phyloP scores from a whole-genome alignment of 345 rosid genomes.

The Pistacia atlantica region DNA sequence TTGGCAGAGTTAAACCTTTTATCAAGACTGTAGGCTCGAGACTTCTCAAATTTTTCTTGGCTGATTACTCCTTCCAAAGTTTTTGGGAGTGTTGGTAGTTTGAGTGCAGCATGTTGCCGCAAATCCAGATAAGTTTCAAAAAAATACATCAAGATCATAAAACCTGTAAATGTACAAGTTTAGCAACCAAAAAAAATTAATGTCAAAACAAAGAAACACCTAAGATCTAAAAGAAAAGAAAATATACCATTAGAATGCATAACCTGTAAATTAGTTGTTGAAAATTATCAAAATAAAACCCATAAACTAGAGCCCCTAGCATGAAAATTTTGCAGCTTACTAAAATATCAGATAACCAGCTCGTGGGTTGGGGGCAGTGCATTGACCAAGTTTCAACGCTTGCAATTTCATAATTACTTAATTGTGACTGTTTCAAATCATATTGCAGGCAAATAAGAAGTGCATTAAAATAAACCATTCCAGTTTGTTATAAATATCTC shows the following conservation, averaged over 20 bases:
- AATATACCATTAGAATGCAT: not conserved
- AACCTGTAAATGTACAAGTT: slow-evolving; percentile 49
- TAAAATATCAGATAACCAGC: not conserved
- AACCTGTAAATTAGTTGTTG: not conserved
- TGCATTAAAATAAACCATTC: not conserved
- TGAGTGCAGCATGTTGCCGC: slow-evolving; percentile 82
- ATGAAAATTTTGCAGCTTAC: not conserved
- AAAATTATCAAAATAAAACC: not conserved
- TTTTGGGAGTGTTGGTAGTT: slow-evolving; percentile 83
- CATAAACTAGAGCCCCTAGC: not conserved
- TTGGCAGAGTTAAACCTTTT: slow-evolving; percentile 61
- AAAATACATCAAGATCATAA: slow-evolving; percentile 86
- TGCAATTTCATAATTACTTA: not conserved
- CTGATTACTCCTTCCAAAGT: slow-evolving; percentile 90
- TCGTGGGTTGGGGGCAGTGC: not conserved
- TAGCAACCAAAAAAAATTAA: not conserved
- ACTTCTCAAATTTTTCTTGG: slow-evolving; percentile 87
- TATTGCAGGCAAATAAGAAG: not conserved
- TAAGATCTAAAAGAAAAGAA: not conserved
- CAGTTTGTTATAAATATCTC: not conserved
- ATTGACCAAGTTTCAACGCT: not conserved
- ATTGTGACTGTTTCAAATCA: not conserved
- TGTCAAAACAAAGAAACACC: not conserved
- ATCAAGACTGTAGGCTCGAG: slow-evolving; percentile 95
- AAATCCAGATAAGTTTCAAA: slow-evolving; percentile 88